A percentile compares a stretch with the other conserved stretches of the same genome.
These are phyloP conservation scores for Ophiostoma piceae DNA, from an alignment of 2,329 filamentous ascomycete species.

Conservation along the genomic window DNA sequence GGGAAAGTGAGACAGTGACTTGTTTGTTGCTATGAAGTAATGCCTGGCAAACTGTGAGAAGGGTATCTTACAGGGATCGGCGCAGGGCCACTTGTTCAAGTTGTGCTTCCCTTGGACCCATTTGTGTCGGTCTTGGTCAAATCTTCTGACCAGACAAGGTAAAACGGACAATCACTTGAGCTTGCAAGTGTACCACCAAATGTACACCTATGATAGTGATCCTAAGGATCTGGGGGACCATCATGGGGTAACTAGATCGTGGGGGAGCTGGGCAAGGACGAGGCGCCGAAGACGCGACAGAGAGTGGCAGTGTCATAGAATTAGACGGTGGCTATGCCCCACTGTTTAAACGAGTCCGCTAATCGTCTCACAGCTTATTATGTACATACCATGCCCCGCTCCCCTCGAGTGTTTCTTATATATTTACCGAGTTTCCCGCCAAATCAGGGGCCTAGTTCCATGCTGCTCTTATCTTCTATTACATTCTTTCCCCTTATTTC, in stretches of 20 bases:
- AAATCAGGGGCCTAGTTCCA: neutral
- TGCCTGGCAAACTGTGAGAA: neutral
- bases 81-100: neutral
- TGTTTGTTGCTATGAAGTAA: neutral
- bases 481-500: neutral
- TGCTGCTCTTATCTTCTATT: neutral
- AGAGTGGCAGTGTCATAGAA: neutral
- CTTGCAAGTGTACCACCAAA: too few species aligned
- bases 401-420: neutral
- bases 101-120: neutral
- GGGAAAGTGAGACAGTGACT: neutral
- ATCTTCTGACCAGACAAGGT: too few species aligned
- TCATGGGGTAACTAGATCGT: neutral
- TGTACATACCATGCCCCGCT: neutral
- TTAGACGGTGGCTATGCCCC: neutral
- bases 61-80: neutral
- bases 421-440: conserved; percentile 3
- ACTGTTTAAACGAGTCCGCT: neutral
- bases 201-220: too few species aligned
- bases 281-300: neutral
- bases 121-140: neutral
- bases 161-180: too few species aligned
- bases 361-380: too few species aligned
- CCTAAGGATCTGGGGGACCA: neutral
- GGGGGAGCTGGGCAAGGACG: neutral